Percentiles rank a stretch among this genome's conserved stretches.
phyloP scores from a whole-genome alignment of 2,329 filamentous ascomycete species.

The Penicillium expansum region DNA sequence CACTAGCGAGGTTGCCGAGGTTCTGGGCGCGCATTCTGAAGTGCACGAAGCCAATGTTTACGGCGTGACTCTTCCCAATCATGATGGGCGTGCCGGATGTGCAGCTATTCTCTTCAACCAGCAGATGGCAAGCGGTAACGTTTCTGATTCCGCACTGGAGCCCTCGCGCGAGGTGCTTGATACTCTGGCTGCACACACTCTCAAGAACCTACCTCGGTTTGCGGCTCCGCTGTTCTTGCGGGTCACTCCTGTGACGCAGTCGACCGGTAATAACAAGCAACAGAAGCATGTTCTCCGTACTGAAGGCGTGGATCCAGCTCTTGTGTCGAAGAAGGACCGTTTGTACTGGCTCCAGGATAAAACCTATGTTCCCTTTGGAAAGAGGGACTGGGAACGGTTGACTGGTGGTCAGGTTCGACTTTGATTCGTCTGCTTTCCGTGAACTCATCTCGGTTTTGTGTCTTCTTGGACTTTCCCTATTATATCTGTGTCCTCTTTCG shows the following conservation, averaged over 20 bases:
- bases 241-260: slow-evolving; percentile 60
- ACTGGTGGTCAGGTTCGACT: slow-evolving; percentile 68
- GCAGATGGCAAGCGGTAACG: slow-evolving; percentile 27
- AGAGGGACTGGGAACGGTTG: slow-evolving; percentile 67
- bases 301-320: slow-evolving; percentile 67
- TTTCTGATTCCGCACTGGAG: slow-evolving; percentile 22
- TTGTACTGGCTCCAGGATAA: slow-evolving; percentile 67
- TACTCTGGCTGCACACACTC: slow-evolving; percentile 61
- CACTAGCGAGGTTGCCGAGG: slow-evolving; percentile 76
- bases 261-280: slow-evolving; percentile 86
- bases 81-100: slow-evolving; percentile 82
- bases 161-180: slow-evolving; percentile 48
- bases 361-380: slow-evolving; percentile 65
- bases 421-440: slow-evolving; percentile 37
- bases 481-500: too few species aligned
- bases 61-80: slow-evolving; percentile 72
- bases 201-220: slow-evolving; percentile 63
- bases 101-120: slow-evolving; percentile 65
- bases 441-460: background rate
- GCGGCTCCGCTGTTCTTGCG: slow-evolving; percentile 77
- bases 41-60: slow-evolving; percentile 83
- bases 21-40: slow-evolving; percentile 63
- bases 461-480: background rate
- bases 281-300: slow-evolving; percentile 72
- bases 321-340: slow-evolving; percentile 39